Conservation (phyloP, 306 rosid species). For the Carpinus fangiana region DNA sequence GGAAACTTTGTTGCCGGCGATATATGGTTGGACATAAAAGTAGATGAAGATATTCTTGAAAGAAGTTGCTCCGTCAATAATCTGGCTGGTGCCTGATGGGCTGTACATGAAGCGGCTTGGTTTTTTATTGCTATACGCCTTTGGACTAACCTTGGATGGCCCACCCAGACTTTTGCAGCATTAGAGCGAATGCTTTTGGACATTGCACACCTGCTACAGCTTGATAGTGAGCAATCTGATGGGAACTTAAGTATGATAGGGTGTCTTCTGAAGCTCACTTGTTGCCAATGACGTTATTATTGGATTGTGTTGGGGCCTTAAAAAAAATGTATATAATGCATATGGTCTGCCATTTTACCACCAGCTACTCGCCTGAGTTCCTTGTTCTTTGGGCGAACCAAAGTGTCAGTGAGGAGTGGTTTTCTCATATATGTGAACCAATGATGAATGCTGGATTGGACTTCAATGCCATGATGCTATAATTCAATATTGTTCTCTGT, state of each 20-base stretch:
- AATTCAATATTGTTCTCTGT: slow-evolving; percentile 81
- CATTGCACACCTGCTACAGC: slow-evolving; percentile 76
- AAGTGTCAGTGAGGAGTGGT: slow-evolving; percentile 98
- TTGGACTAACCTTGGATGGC: slow-evolving; percentile 94
- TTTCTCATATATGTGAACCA: slow-evolving; percentile 97
- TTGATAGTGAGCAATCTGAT: slow-evolving; percentile 83
- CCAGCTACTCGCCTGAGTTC: slow-evolving; percentile 77
- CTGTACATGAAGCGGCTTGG: slow-evolving; percentile 89
- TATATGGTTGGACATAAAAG: slow-evolving; percentile 67
- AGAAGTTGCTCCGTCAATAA: slow-evolving; percentile 70
- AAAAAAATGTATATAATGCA: slow-evolving; percentile 95
- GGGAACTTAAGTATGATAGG: slow-evolving; percentile 93
- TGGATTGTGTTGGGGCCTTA: slow-evolving; percentile 87
- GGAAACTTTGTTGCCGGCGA: slow-evolving; percentile 50
- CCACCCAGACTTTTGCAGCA: slow-evolving; percentile 96
- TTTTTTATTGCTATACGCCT: slow-evolving; percentile 82
- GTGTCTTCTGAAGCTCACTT: slow-evolving; percentile 85
- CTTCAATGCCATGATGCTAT: slow-evolving; percentile 83
- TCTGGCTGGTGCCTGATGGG: slow-evolving; percentile 97
- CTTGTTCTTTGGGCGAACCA: slow-evolving; percentile 86
- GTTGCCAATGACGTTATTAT: slow-evolving; percentile 83
- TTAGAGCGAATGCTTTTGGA: slow-evolving; percentile 95
- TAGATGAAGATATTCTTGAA: slow-evolving; percentile 75
- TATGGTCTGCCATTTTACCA: slow-evolving; percentile 82
- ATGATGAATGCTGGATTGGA: slow-evolving; percentile 97